These are phyloP conservation scores for Diddensiella caesifluorescens DNA, from an alignment of 805 yeast species.

Conservation along the genomic window DNA sequence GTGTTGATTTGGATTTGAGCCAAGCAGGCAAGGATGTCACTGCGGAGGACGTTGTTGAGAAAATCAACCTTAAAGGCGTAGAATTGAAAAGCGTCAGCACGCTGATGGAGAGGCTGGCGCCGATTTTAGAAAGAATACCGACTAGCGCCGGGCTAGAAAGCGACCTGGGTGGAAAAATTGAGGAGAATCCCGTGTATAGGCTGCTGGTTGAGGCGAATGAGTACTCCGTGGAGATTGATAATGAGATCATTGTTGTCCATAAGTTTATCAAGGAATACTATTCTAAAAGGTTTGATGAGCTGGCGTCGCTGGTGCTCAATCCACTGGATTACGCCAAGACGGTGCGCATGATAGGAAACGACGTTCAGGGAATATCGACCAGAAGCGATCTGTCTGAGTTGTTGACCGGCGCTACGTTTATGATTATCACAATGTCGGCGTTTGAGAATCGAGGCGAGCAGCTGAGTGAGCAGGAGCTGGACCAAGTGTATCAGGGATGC, in stretches of 20 bases:
- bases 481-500: constrained; percentile 42
- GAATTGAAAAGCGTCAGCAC: constrained; percentile 17
- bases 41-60: constrained; percentile 14
- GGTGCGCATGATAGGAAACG: constrained; percentile 48
- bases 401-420: constrained; percentile 57
- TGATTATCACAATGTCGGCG: constrained; percentile 72
- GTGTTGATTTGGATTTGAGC: background rate
- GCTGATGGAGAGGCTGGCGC: constrained; percentile 20
- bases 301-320: constrained; percentile 55
- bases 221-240: constrained; percentile 46
- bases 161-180: constrained; percentile 18
- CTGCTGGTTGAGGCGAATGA: constrained; percentile 52
- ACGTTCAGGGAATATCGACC: constrained; percentile 29
- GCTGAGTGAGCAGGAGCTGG: constrained; percentile 34
- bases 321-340: constrained; percentile 58
- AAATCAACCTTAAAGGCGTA: constrained; percentile 11
- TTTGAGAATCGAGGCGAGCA: constrained; percentile 40
- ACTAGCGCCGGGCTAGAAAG: background rate
- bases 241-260: constrained; percentile 49
- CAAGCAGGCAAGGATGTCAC: constrained; percentile 17
- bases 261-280: constrained; percentile 49
- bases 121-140: constrained; percentile 18
- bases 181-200: constrained; percentile 40
- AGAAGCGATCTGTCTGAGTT: constrained; percentile 36
- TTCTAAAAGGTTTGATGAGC: constrained; percentile 61